Percentiles rank a stretch among this genome's conserved stretches.
Evolutionary conservation across 768 basidiomycete species (phyloP).

Genomic region (Strobilomyces dryophilus): DNA sequence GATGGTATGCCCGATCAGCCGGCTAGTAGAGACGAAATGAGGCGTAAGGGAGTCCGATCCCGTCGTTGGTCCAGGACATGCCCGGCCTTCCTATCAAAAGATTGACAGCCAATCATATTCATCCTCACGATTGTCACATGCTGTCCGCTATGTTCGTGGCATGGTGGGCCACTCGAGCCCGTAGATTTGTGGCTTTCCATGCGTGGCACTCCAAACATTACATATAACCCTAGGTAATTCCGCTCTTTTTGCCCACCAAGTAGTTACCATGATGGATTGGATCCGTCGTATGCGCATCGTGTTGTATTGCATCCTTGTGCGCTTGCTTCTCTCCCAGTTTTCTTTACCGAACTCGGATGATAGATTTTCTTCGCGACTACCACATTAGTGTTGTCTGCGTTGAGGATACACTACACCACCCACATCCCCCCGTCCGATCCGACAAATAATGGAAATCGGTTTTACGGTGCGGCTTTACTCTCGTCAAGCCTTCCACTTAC

Average conservation of each 20-base stretch:
- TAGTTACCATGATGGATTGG: conserved; percentile 31
- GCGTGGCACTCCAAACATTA: too few relatives aligned
- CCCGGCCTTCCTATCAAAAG: too few relatives aligned
- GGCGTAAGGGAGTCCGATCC: too few relatives aligned
- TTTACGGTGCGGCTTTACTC: conserved; percentile 48
- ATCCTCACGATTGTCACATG: too few relatives aligned
- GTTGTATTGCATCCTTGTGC: conserved; percentile 42
- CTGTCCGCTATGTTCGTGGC: too few relatives aligned
- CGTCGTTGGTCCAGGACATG: too few relatives aligned
- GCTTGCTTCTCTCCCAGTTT: conserved; percentile 5
- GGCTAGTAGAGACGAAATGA: too few relatives aligned
- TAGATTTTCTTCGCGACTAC: conserved; percentile 44
- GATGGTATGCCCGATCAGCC: too few relatives aligned
- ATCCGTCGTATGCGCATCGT: conserved; percentile 40
- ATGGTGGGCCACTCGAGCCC: too few relatives aligned
- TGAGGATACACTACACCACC: conserved; percentile 62
- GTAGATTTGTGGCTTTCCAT: too few relatives aligned
- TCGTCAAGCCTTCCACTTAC: not conserved
- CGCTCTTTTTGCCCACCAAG: conserved; percentile 1
- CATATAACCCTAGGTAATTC: conserved; percentile 27
- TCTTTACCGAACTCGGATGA: not conserved
- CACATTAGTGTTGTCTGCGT: conserved; percentile 45
- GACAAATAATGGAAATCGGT: conserved; percentile 54
- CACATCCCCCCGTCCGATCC: conserved; percentile 50
- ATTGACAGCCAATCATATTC: too few relatives aligned